Percentiles rank a stretch among this genome's conserved stretches.
Evolutionary conservation across 257 asterid species (phyloP).

Genomic region (Coffea eugenioides): DNA sequence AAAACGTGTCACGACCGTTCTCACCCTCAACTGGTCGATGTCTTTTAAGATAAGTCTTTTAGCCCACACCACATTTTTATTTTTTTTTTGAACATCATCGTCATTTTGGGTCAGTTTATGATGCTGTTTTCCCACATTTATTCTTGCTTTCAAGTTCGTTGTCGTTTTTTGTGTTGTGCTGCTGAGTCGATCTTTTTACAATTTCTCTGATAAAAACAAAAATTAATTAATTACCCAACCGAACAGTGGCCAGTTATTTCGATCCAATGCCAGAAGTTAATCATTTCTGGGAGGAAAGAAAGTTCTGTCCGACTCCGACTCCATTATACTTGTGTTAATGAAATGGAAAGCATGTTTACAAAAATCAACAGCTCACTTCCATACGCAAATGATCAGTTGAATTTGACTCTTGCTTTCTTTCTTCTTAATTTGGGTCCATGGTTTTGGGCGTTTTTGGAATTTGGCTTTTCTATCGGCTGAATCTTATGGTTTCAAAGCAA

Average conservation of each 20-base stretch:
- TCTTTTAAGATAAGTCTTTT: background rate
- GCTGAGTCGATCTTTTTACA: background rate
- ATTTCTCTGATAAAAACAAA: background rate
- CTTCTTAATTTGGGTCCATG: background rate
- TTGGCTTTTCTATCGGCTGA: background rate
- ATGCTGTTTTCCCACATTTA: background rate
- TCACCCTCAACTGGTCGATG: background rate
- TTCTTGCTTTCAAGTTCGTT: background rate
- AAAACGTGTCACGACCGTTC: constrained; percentile 15
- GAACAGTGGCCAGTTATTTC: background rate
- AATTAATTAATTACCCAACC: background rate
- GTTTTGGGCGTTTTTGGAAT: background rate
- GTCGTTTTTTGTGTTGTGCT: background rate
- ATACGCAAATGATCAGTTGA: constrained; percentile 6
- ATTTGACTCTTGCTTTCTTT: background rate
- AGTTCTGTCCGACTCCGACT: background rate
- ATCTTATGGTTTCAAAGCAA: background rate
- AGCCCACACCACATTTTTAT: background rate
- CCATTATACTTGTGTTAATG: background rate
- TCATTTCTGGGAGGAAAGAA: background rate
- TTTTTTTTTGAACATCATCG: background rate
- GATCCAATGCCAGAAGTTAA: background rate
- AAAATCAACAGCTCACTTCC: background rate
- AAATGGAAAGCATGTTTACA: background rate
- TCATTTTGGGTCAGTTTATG: background rate